Base-by-base conservation (phyloP, 108 stramenopile species). In the Schizochytrium sp. region DNA sequence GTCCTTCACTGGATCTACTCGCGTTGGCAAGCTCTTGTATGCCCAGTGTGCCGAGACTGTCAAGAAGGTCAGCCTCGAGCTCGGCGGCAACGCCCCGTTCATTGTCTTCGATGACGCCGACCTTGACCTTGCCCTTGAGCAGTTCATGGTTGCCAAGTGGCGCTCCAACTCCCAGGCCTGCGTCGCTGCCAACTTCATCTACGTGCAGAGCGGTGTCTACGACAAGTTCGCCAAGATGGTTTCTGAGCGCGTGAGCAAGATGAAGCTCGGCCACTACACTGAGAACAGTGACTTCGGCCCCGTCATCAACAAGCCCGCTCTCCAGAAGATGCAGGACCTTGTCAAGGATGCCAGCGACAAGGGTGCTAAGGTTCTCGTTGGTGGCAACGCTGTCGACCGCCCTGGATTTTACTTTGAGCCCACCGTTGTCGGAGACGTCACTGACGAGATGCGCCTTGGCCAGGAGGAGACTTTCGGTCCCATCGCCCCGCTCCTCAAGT, bases 131-230 rank as follows among this genome's bases (percentile, higher is more conserved):
- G 97, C 97, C 42, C 95, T 97, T 4, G 72, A 88, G 42, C 95
- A 94, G 41, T 95, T 96, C 40, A 93, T 98, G 89, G 90, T 95
- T 3, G 90, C 94, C 88, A 97, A 97, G 89, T 98, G 96, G 91
- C 93, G 97, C 10, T 96, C 97, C 94, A 95, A 95, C 3, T 97
- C 97, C 3, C 98, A 98, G 92, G 96, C 97, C 2, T 98, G 98
- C 92, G 96, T 97, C 17, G 96, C 96, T 90, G 93, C 97, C 64
- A 97, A 97, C 93, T 94, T 97, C 15, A 96, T 98, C 87, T 69
- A 97, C 57, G 91, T 98, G 5, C 97, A 98, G 61, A 87, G 88
- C 40, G 92, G 93, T 15, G 89, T 97, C 57, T 91, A 95, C 50
- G 95, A 96, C 17, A 94, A 96, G 87, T 97, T 97, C 88, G 83